Evolutionary conservation across 345 rosid genomes (phyloP).

Genomic region (Balakata baccata): DNA sequence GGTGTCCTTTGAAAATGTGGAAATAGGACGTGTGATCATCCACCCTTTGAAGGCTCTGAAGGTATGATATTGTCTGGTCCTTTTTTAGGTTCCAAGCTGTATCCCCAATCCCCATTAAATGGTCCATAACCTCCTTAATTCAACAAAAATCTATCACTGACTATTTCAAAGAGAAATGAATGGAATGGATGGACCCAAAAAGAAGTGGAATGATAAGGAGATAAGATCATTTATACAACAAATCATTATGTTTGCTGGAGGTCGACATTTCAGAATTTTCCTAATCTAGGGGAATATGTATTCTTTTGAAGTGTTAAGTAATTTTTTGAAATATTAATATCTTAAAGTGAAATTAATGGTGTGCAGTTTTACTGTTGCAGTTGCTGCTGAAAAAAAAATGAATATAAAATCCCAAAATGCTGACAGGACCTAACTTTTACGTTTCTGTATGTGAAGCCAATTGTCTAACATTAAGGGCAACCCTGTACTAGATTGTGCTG

Average conservation of each 20-base stretch:
- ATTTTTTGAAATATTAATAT: neutral
- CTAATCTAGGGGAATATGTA: neutral
- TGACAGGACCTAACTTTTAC: too few species aligned
- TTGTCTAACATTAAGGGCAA: neutral
- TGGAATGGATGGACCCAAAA: neutral
- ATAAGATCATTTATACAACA: neutral
- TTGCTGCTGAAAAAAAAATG: neutral
- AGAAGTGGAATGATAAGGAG: neutral
- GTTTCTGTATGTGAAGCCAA: too few species aligned
- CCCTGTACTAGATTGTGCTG: neutral
- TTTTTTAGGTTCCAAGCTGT: neutral
- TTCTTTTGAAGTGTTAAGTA: neutral
- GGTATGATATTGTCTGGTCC: neutral
- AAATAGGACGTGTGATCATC: conserved; percentile 4
- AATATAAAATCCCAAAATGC: too few species aligned
- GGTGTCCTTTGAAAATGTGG: conserved; percentile 18
- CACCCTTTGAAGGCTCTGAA: neutral
- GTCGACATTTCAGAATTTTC: neutral
- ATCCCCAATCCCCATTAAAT: neutral
- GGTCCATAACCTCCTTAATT: neutral
- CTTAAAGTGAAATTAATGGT: neutral
- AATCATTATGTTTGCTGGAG: neutral
- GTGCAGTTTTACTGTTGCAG: neutral
- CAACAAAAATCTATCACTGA: neutral
- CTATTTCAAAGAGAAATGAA: neutral